Evolutionary conservation across 164 flowering plant species (phyloP).

Genomic region (Vitis riparia): DNA sequence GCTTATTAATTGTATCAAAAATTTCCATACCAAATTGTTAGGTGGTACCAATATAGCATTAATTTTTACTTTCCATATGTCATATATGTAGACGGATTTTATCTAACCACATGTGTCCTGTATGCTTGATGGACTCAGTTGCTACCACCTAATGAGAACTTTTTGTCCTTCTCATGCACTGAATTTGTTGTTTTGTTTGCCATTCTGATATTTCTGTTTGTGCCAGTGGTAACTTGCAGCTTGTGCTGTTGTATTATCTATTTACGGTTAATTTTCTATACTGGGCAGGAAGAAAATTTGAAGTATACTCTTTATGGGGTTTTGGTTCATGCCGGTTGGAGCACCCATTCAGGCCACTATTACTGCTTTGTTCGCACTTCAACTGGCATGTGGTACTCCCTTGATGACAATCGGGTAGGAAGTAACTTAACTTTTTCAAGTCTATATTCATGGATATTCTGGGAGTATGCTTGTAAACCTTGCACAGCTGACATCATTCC

Average conservation of each 20-base stretch:
- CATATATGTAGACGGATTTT: too few species aligned
- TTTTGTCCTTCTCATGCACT: not conserved
- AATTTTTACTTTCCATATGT: too few species aligned
- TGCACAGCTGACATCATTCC: too few species aligned
- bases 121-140: not conserved
- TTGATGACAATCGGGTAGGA: conserved; percentile 89
- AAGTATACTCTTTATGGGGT: conserved; percentile 93
- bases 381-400: conserved; percentile 86
- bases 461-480: not conserved
- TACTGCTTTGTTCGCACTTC: conserved; percentile 93
- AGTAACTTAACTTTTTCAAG: not conserved
- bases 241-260: not conserved
- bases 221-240: not conserved
- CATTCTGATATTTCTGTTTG: not conserved
- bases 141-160: not conserved
- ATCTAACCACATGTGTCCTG: too few species aligned
- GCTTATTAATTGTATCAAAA: too few species aligned
- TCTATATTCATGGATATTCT: not conserved
- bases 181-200: not conserved
- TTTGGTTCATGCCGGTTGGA: conserved; percentile 87
- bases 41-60: not conserved
- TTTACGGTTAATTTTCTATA: not conserved
- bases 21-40: not conserved
- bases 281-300: conserved; percentile 71
- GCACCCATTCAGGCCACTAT: conserved; percentile 89